Evolutionary conservation across 2,329 filamentous ascomycete species (phyloP).

Genomic region (Aspergillus pseudoglaucus): DNA sequence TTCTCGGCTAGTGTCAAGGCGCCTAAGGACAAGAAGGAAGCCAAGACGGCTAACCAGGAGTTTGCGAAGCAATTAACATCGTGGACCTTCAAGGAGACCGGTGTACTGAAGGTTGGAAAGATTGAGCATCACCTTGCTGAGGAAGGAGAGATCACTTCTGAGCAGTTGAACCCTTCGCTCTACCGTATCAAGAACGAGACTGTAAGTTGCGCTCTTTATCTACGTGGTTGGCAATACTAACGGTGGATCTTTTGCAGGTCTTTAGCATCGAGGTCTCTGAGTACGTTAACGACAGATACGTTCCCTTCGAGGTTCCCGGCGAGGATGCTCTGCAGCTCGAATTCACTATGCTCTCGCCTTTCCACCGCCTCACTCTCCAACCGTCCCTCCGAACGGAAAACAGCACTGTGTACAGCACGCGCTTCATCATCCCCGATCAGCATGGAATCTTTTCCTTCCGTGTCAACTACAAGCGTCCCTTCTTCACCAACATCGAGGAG

Average conservation of each 20-base stretch:
- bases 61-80: conserved; percentile 79
- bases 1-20: conserved; percentile 70
- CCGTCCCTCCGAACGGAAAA: conserved; percentile 55
- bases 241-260: conserved; percentile 46
- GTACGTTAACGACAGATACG: conserved; percentile 67
- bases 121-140: conserved; percentile 66
- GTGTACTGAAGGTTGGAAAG: conserved; percentile 76
- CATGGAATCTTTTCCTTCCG: conserved; percentile 99
- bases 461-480: conserved; percentile 94
- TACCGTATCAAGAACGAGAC: conserved; percentile 97
- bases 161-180: conserved; percentile 65
- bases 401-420: conserved; percentile 64
- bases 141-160: conserved; percentile 46
- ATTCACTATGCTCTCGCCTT: conserved; percentile 97
- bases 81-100: conserved; percentile 95
- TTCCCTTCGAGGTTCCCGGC: conserved; percentile 63
- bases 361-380: conserved; percentile 75
- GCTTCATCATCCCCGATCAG: conserved; percentile 85
- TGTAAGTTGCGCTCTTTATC: conserved; percentile 51
- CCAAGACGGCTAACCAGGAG: conserved; percentile 68
- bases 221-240: conserved; percentile 18
- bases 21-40: conserved; percentile 46
- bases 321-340: conserved; percentile 82
- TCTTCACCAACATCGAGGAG: conserved; percentile 82
- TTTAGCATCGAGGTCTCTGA: conserved; percentile 88